Conservation (phyloP, 495 filamentous ascomycete species). For the Pseudoneurospora amorphoporcata region DNA sequence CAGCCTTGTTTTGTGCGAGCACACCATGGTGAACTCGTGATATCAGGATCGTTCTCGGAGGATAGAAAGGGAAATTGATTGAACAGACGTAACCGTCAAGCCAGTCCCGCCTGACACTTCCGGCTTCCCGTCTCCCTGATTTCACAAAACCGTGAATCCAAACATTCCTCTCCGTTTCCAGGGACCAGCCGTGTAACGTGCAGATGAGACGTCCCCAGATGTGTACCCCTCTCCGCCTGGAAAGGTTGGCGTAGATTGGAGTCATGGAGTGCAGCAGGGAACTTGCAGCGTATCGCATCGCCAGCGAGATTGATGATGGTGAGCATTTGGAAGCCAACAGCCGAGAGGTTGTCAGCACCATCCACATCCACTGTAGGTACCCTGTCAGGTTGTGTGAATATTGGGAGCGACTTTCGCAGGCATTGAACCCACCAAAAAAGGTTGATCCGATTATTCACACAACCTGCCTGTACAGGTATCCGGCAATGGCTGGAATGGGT, state of each 20-base stretch:
- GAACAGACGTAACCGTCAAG: background rate
- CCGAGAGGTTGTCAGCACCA: background rate
- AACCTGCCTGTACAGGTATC: background rate
- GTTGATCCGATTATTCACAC: too few relatives aligned
- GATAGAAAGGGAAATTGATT: background rate
- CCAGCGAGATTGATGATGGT: background rate
- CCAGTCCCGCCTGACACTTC: background rate
- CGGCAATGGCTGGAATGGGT: background rate
- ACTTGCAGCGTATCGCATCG: background rate
- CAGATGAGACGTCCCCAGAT: background rate
- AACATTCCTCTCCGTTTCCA: background rate
- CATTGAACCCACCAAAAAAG: too few relatives aligned
- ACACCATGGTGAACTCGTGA: background rate
- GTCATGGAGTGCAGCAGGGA: background rate
- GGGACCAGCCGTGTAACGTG: background rate
- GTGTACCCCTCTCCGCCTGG: background rate
- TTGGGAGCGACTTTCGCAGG: too few relatives aligned
- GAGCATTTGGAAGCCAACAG: background rate
- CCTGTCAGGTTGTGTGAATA: too few relatives aligned
- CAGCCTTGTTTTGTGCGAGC: background rate
- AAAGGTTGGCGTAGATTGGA: background rate
- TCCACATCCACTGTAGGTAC: background rate
- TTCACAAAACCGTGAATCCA: background rate
- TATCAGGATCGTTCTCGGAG: background rate
- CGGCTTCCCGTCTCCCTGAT: background rate